Conservation (phyloP, 1,284 basidiomycete species). For the Fereydounia khargensis region DNA sequence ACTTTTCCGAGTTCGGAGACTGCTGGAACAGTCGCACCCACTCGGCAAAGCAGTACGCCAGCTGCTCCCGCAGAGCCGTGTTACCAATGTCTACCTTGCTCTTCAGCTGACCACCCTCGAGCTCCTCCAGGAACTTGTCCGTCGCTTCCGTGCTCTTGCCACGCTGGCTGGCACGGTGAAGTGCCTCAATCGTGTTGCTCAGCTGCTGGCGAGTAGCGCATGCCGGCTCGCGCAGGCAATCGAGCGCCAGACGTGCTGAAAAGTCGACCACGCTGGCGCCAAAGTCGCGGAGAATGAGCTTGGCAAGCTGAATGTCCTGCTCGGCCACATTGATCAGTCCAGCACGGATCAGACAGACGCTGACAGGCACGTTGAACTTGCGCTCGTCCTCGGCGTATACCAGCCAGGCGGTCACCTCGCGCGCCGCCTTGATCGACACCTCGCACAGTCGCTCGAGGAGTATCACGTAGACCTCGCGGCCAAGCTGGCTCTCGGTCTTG, state of each 20-base stretch:
- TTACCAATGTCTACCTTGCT: slow-evolving; percentile 54
- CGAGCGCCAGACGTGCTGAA: slow-evolving; percentile 77
- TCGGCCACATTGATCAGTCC: slow-evolving; percentile 75
- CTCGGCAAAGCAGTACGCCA: slow-evolving; percentile 67
- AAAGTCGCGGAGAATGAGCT: slow-evolving; percentile 73
- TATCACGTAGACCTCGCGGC: slow-evolving; percentile 68
- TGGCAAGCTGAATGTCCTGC: slow-evolving; percentile 87
- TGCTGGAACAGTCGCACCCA: slow-evolving; percentile 95
- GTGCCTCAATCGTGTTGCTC: slow-evolving; percentile 75
- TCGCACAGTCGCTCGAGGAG: slow-evolving; percentile 86
- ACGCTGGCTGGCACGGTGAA: slow-evolving; percentile 65
- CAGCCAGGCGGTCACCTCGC: slow-evolving; percentile 95
- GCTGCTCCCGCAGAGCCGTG: slow-evolving; percentile 61
- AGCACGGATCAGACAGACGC: slow-evolving; percentile 79
- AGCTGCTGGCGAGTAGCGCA: slow-evolving; percentile 75
- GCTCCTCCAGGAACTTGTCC: slow-evolving; percentile 65
- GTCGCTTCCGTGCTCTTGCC: slow-evolving; percentile 79
- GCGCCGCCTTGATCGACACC: slow-evolving; percentile 84
- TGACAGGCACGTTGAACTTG: slow-evolving; percentile 94
- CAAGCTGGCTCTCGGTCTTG: slow-evolving; percentile 46
- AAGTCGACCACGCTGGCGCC: slow-evolving; percentile 78
- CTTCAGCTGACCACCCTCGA: slow-evolving; percentile 59
- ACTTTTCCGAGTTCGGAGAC: slow-evolving; percentile 84
- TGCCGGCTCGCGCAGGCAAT: slow-evolving; percentile 75
- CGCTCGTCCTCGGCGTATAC: slow-evolving; percentile 90